A percentile compares a stretch with the other conserved stretches of the same genome.
phyloP scores from a whole-genome alignment of 108 stramenopile species.

The Mediolabrus comicus region DNA sequence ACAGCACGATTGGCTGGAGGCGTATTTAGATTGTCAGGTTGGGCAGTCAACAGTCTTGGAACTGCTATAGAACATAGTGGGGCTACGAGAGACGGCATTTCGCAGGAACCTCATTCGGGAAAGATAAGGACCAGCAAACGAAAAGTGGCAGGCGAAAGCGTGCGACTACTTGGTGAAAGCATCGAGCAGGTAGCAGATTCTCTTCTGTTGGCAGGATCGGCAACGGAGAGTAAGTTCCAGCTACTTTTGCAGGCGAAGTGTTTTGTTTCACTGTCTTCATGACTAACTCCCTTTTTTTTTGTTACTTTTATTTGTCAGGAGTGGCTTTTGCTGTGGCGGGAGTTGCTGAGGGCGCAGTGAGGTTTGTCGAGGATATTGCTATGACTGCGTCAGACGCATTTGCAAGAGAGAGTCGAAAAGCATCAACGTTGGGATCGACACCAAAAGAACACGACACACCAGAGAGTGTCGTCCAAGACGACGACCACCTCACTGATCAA shows the following conservation, averaged over 20 bases:
- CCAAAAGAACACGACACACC: neutral
- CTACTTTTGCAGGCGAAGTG: neutral
- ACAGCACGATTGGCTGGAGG: constrained; percentile 44
- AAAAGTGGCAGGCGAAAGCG: constrained; percentile 33
- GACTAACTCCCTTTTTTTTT: neutral
- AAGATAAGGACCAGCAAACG: constrained; percentile 9
- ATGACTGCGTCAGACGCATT: constrained; percentile 26
- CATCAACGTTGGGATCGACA: neutral
- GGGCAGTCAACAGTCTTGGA: constrained; percentile 40
- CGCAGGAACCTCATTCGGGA: neutral
- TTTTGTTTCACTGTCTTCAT: too few species aligned
- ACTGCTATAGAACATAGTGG: constrained; percentile 17
- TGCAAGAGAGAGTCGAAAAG: constrained; percentile 20
- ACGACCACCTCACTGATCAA: neutral
- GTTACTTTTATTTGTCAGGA: neutral
- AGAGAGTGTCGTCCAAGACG: neutral
- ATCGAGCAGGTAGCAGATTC: constrained; percentile 48
- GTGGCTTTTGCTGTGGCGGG: constrained; percentile 42
- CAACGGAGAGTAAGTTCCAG: constrained; percentile 36
- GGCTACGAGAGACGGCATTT: neutral
- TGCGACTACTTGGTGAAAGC: constrained; percentile 44
- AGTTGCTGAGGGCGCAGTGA: constrained; percentile 45
- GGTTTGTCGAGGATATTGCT: constrained; percentile 44
- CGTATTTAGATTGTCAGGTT: constrained; percentile 30
- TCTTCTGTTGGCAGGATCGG: constrained; percentile 43